These are phyloP conservation scores for Nephelium lappaceum DNA, from an alignment of 345 rosid species.

Conservation along the genomic window DNA sequence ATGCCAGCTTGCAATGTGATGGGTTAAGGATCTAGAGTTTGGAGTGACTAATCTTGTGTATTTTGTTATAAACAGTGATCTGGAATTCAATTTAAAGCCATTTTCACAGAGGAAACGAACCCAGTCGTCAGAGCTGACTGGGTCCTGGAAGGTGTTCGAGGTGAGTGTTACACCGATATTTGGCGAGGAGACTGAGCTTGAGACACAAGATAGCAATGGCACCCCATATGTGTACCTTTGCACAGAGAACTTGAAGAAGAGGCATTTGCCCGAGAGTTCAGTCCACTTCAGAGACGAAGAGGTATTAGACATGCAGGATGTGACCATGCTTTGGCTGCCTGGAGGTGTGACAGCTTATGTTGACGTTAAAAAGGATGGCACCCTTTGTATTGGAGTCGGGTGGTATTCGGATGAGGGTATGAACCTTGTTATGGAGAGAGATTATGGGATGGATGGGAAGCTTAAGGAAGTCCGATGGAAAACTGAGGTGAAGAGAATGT, in stretches of 20 bases:
- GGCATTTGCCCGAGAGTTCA: slow-evolving; percentile 66
- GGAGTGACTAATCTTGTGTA: background rate
- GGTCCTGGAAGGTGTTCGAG: slow-evolving; percentile 96
- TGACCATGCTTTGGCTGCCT: slow-evolving; percentile 77
- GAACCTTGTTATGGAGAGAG: slow-evolving; percentile 92
- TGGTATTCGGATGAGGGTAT: slow-evolving; percentile 95
- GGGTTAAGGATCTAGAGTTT: background rate
- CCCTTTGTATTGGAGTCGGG: slow-evolving; percentile 76
- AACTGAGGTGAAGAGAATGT: slow-evolving; percentile 83
- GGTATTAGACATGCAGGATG: slow-evolving; percentile 74
- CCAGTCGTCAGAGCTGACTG: slow-evolving; percentile 69
- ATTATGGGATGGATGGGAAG: slow-evolving; percentile 79
- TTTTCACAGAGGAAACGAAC: slow-evolving; percentile 76
- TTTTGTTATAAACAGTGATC: slow-evolving; percentile 45
- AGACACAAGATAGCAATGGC: slow-evolving; percentile 31
- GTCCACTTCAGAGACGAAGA: slow-evolving; percentile 82
- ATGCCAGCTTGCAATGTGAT: background rate
- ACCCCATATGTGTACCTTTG: slow-evolving; percentile 73
- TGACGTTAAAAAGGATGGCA: slow-evolving; percentile 72
- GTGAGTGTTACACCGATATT: slow-evolving; percentile 79
- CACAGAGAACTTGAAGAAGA: slow-evolving; percentile 76
- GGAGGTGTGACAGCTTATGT: slow-evolving; percentile 82
- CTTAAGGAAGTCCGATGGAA: slow-evolving; percentile 79
- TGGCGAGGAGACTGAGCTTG: slow-evolving; percentile 46
- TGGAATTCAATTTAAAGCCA: slow-evolving; percentile 57